These are phyloP conservation scores for Skeletonema marinoi DNA, from an alignment of 108 stramenopile genomes.

Conservation along the genomic window DNA sequence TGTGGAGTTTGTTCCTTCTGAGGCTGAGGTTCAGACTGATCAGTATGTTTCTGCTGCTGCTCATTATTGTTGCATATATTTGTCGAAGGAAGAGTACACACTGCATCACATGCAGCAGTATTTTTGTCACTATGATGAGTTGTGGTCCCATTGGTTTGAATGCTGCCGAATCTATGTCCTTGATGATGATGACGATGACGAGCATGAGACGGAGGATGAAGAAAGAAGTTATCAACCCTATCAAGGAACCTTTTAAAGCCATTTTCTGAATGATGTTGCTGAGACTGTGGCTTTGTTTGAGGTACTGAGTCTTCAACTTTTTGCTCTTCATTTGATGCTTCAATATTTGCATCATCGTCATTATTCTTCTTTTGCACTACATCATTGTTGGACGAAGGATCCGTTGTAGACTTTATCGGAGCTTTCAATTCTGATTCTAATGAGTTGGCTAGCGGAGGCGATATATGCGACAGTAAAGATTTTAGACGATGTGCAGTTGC, in stretches of 20 bases:
- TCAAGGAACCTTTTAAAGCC: not conserved
- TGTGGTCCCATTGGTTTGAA: not conserved
- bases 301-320: not conserved
- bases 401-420: not conserved
- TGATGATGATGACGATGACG: conserved; percentile 14
- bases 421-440: not conserved
- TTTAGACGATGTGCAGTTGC: not conserved
- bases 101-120: not conserved
- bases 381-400: not conserved
- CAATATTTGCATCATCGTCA: not conserved
- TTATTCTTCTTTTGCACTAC: not conserved
- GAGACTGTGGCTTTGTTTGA: not conserved
- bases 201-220: not conserved
- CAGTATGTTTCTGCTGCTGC: not conserved
- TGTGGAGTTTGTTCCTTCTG: not conserved
- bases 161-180: conserved; percentile 10
- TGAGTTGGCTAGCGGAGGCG: not conserved
- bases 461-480: not conserved
- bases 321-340: not conserved
- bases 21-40: not conserved
- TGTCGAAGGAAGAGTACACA: not conserved
- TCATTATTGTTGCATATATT: not conserved
- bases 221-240: not conserved
- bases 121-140: not conserved
- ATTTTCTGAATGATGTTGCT: not conserved